phyloP scores from a whole-genome alignment of 2,329 filamentous ascomycete genomes.

The Colletotrichum incanum region DNA sequence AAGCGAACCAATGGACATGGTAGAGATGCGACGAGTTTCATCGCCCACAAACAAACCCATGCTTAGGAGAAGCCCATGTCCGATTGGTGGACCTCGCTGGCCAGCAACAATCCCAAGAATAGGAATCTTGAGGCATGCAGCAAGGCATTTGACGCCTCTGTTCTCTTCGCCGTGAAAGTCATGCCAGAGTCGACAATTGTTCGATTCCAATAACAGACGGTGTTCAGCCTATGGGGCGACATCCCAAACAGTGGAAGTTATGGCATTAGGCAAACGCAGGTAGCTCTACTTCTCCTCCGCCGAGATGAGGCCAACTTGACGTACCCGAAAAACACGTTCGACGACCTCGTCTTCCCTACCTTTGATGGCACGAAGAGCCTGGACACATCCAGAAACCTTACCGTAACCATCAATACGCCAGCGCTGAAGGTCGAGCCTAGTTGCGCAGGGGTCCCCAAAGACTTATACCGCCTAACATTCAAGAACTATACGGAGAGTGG shows the following conservation, averaged over 20 bases:
- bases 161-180: slow-evolving; percentile 17
- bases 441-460: slow-evolving; percentile 10
- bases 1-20: background rate
- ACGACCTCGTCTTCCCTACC: slow-evolving; percentile 10
- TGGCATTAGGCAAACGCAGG: background rate
- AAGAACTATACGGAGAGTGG: slow-evolving; percentile 7
- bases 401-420: slow-evolving; percentile 8
- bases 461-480: background rate
- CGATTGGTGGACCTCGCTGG: background rate
- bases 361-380: slow-evolving; percentile 2
- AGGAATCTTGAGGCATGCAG: background rate
- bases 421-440: slow-evolving; percentile 1
- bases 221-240: background rate
- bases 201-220: slow-evolving; percentile 9
- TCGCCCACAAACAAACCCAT: background rate
- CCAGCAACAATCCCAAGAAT: background rate
- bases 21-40: background rate
- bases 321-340: slow-evolving; percentile 22
- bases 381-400: background rate
- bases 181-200: background rate
- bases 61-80: background rate
- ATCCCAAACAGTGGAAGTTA: background rate
- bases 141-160: background rate
- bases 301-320: slow-evolving; percentile 14
- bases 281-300: background rate